Base-by-base conservation (phyloP, 306 rosid species). In the Vicia villosa region DNA sequence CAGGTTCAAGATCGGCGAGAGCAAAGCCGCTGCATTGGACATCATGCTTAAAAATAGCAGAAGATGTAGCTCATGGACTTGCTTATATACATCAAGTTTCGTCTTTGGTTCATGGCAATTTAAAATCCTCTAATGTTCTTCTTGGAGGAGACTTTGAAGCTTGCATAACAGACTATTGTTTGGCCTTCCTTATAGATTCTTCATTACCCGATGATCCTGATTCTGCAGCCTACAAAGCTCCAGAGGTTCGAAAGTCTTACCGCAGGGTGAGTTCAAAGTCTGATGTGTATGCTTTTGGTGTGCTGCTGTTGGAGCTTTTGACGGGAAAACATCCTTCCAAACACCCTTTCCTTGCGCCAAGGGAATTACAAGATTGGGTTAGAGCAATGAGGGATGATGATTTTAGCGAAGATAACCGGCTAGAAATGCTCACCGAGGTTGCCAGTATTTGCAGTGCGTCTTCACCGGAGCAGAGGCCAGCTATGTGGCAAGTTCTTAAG, bases 1-100 rank as follows among this genome's bases (percentile, higher is more conserved):
- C 74, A 92, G 98, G 98, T 46, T 88, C 97, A 10, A 84, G 85
- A 78, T 85, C 97, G 47, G 68, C 89, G 0, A 82, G 97, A 76
- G 93, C 98, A 0, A 93, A 90, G 85, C 97, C 98, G 40, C 83
- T 93, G 14, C 98, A 93, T 76, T 93, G 98, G 98, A 93, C 98
- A 19, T 93, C 98, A 73, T 90, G 98, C 79, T 79, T 93, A 68
- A 93, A 93, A 86, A 90, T 93, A 75, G 96, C 98, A 0, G 98
- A 93, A 79, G 98, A 93, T 75, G 87, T 90, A 24, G 96, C 96
- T 8, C 97, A 85, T 46, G 98, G 98, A 74, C 87, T 93, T 67
- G 88, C 94, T 21, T 93, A 88, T 61, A 85, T 93, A 47, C 97
- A 93, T 56, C 96, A 85, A 79, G 83, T 73, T 16, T 86, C 97